Evolutionary conservation across 176 grass and related monocot genomes (phyloP), one percentile per base, ranked within the genome.

Genomic region (Dactylis glomerata): DNA sequence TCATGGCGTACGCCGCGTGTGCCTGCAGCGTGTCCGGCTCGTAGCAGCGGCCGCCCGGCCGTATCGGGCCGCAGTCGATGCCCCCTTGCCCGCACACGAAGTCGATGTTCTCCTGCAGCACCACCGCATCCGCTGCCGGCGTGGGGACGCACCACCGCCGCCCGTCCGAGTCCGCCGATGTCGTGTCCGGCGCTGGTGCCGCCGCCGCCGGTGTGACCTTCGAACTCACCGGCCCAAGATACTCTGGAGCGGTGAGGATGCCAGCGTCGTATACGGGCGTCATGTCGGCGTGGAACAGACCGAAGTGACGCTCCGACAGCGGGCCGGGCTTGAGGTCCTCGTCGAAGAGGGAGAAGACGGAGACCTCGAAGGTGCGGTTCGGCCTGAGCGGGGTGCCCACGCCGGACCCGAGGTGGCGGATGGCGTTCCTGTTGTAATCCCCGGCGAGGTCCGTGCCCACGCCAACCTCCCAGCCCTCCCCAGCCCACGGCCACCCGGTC

Each of bases 311-410:
- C 82, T 92, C 63, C 15, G 95, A 91, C n/a, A 79, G 30, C 0
- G 91, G 92, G 2, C 92, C 95, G 8, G 92, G 87, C 85, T 88
- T 95, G 22, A 93, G 89, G 86, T 98, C 57, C 85, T 95, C 91
- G 55, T 95, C 85, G 77, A 98, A 98, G 73, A 98, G 88, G 45
- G 86, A 83, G 82, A 91, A 95, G 88, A 97, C 68, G 73, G 84
- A 95, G 17, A 90, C 59, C 80, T 98, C 92, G 70, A 98, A 98
- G 57, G 88, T 82, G 19, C 89, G 92, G 80, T 93, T 88, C 2
- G 91, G 91, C 92, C 93, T 91, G 58, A 97, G 92, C 65, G 95
- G 95, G 7, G 92, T 95, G 82, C 95, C 95, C 4, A 91, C 70
- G 38, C 91, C 92, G 83, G 92, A 93, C 0, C 78, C 72, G 17